A percentile compares a stretch with the other conserved stretches of the same genome.
Conservation (phyloP, 176 grass and related monocot genomes). For the Lolium perenne region DNA sequence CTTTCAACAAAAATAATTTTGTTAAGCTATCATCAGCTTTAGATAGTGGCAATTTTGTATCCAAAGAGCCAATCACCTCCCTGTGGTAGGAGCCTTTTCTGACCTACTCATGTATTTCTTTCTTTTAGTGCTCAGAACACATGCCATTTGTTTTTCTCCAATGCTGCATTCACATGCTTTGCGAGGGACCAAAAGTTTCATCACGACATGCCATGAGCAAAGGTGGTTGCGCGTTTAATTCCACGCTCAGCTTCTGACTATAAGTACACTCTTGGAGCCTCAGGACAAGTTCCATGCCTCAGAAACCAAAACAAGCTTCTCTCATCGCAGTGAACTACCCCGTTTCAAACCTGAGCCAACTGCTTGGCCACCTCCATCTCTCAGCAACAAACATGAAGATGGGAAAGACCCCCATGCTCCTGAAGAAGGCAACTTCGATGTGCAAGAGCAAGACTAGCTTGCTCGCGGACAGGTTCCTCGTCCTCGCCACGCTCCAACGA, state of each 20-base stretch:
- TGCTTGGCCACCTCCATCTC: background rate
- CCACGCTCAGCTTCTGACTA: background rate
- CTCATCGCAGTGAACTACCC: background rate
- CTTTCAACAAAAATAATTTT: background rate
- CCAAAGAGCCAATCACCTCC: slow-evolving; percentile 1
- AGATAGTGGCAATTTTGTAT: background rate
- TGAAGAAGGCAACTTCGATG: background rate
- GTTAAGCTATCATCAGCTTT: background rate
- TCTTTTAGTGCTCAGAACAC: too few species aligned
- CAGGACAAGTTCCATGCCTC: slow-evolving; percentile 53
- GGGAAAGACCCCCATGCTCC: background rate
- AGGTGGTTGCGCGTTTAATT: background rate
- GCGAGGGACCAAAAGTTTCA: background rate
- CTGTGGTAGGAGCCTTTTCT: background rate
- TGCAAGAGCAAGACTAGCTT: background rate
- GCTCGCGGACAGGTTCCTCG: background rate
- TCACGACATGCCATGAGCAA: background rate
- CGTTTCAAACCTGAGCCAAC: slow-evolving; percentile 33
- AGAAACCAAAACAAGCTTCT: background rate
- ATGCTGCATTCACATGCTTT: background rate
- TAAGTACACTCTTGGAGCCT: background rate
- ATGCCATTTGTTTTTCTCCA: background rate
- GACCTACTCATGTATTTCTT: too few species aligned
- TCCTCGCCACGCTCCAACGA: background rate
- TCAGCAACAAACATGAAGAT: background rate